A percentile compares a stretch with the other conserved stretches of the same genome.
Conservation (phyloP, 306 rosid genomes). For the Dicorynia guianensis region DNA sequence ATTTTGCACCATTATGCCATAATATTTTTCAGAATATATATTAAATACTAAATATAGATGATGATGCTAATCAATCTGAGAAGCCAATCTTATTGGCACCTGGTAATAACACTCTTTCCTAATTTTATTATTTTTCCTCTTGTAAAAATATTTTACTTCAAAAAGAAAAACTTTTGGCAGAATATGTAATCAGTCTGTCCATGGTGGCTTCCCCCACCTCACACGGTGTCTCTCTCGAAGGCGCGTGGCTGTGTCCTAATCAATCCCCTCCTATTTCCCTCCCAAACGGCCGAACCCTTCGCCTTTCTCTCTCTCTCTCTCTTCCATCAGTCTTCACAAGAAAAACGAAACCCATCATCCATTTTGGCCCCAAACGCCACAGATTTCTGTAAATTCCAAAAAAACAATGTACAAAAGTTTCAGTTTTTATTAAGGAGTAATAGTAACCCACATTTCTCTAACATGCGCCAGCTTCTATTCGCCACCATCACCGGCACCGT, state of each 20-base stretch:
- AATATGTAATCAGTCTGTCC: no score
- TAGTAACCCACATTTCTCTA: conserved; percentile 28
- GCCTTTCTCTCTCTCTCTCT: neutral
- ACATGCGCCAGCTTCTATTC: conserved; percentile 59
- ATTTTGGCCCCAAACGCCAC: neutral
- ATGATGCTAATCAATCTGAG: no score
- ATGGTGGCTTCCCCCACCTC: neutral
- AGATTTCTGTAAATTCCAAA: neutral
- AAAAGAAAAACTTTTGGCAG: no score
- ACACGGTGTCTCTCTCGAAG: neutral
- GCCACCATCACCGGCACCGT: conserved; percentile 37
- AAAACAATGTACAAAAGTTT: neutral
- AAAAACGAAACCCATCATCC: no score
- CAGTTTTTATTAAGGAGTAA: neutral
- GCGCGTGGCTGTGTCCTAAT: neutral
- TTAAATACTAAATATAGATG: no score
- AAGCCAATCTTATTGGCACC: no score
- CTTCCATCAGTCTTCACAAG: neutral
- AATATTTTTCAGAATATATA: no score
- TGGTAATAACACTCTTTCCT: no score
- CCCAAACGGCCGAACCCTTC: no score
- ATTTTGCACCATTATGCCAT: no score
- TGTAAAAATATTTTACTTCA: no score
- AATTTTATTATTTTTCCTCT: no score
- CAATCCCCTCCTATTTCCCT: neutral